A percentile compares a stretch with the other conserved stretches of the same genome.
Evolutionary conservation across 1,284 basidiomycete genomes (phyloP).

Genomic region (Leucoagaricus sp.): DNA sequence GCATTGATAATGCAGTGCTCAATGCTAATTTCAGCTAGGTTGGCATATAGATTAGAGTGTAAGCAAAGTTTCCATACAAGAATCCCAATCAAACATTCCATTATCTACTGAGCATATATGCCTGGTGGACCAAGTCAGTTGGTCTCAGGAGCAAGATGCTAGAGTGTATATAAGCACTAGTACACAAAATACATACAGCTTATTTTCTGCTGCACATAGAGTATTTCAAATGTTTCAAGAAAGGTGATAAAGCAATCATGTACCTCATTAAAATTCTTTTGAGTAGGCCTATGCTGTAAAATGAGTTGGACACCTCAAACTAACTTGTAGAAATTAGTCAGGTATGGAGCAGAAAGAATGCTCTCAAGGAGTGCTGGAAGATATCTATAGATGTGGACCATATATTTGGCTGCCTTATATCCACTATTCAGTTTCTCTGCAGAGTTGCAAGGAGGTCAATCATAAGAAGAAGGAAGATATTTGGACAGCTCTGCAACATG

Average conservation of each 20-base stretch:
- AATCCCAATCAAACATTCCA: constrained; percentile 37
- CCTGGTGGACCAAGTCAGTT: constrained; percentile 22
- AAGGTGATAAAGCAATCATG: constrained; percentile 22
- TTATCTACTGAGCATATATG: constrained; percentile 35
- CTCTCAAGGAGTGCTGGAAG: constrained; percentile 29
- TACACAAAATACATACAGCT: constrained; percentile 32
- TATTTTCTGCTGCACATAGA: constrained; percentile 28
- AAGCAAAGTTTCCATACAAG: constrained; percentile 33
- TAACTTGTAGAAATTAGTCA: too few relatives aligned
- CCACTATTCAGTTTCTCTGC: constrained; percentile 30
- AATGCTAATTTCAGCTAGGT: constrained; percentile 30
- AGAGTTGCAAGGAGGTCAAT: constrained; percentile 32
- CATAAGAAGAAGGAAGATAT: constrained; percentile 34
- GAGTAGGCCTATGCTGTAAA: constrained; percentile 21
- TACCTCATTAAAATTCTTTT: constrained; percentile 20
- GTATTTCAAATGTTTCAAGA: constrained; percentile 29
- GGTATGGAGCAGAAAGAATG: constrained; percentile 32
- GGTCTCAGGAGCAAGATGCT: constrained; percentile 30
- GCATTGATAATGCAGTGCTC: too few relatives aligned
- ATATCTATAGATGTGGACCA: constrained; percentile 33
- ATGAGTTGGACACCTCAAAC: too few relatives aligned
- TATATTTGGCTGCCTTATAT: constrained; percentile 33
- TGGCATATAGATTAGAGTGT: constrained; percentile 31
- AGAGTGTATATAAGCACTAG: constrained; percentile 30
- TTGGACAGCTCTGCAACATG: constrained; percentile 26